Base-by-base conservation (phyloP, 257 asterid genomes). In the Coffea eugenioides region DNA sequence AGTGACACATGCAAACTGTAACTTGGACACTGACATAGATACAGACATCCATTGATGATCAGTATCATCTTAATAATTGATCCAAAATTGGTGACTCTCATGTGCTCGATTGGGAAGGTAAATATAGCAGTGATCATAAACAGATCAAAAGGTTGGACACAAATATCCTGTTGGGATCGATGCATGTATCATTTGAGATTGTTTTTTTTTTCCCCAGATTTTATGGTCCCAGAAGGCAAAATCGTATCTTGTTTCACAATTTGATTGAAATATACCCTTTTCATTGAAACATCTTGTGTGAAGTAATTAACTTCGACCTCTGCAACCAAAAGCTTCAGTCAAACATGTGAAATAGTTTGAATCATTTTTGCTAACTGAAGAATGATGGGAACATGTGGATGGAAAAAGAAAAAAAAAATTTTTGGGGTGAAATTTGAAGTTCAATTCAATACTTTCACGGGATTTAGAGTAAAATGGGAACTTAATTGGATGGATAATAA, bases 21-120 rank as follows among this genome's bases (percentile, higher is more conserved):
- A 49, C n/a, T 72, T 72, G 76, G 21, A 48, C 57, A 25, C 14
- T 72, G 76, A n/a, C 64, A 72, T 62, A 36, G 75, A 48, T 18
- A 49, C 36, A 36, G 18, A 72, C 45, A 12, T 48, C n/a, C 51
- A 4, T 8, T 21, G 15, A 66, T 34, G 23, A 31, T 31, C 45
- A 34, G 20, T 15, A 3, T 31, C 45, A 31, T 66, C 46, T 12
- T 5, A 66, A 66, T 66, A 31, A 66, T 66, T 66, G 46, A 66
- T 66, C 3, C 46, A 31, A 34, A 27, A 66, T 15, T 65, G 69
- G 18, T 27, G 69, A 65, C 2, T 0, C 31, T 65, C 69, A 3
- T 3, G 18, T 65, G 12, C 69, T 11, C 69, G 3, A 65, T 31
- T 0, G 6, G 71, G 45, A 66, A 27, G 71, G 23, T 27, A 34